Conservation (phyloP, 805 yeast species). For the Barnettozyma californica region DNA sequence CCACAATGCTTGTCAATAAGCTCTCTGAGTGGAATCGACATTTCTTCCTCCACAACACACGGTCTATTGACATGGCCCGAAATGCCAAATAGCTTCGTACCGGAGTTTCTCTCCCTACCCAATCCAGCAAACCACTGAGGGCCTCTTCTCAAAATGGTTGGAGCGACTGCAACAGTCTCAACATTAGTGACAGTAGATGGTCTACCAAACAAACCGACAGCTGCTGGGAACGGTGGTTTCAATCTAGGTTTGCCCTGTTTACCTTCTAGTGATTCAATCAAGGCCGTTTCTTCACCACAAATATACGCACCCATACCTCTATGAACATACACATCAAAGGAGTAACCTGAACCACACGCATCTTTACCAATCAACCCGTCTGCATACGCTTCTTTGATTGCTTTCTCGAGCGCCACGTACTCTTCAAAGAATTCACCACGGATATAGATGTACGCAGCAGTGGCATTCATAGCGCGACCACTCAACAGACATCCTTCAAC, state of each 20-base stretch:
- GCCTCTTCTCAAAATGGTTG: constrained; percentile 85
- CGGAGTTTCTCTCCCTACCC: constrained; percentile 81
- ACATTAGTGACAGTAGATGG: constrained; percentile 90
- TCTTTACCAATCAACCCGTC: constrained; percentile 78
- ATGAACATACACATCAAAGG: constrained; percentile 78
- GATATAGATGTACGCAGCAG: constrained; percentile 87
- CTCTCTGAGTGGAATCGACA: constrained; percentile 83
- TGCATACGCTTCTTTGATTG: constrained; percentile 82
- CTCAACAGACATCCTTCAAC: constrained; percentile 89
- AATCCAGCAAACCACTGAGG: constrained; percentile 81
- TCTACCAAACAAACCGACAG: constrained; percentile 86
- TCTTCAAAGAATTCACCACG: constrained; percentile 89
- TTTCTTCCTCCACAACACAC: constrained; percentile 89
- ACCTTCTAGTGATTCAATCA: constrained; percentile 85
- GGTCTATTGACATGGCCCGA: constrained; percentile 91
- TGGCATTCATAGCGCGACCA: constrained; percentile 89
- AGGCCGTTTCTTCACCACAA: constrained; percentile 90
- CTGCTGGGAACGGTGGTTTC: constrained; percentile 95
- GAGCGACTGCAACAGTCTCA: constrained; percentile 87
- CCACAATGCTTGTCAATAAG: constrained; percentile 86
- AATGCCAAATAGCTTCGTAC: constrained; percentile 80
- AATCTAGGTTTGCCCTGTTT: constrained; percentile 91
- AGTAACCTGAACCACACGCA: constrained; percentile 84
- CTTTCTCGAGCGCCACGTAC: constrained; percentile 65
- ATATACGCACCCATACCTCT: constrained; percentile 93